These are phyloP conservation scores for Thozetella sp. DNA, from an alignment of 495 filamentous ascomycete genomes.

Conservation along the genomic window DNA sequence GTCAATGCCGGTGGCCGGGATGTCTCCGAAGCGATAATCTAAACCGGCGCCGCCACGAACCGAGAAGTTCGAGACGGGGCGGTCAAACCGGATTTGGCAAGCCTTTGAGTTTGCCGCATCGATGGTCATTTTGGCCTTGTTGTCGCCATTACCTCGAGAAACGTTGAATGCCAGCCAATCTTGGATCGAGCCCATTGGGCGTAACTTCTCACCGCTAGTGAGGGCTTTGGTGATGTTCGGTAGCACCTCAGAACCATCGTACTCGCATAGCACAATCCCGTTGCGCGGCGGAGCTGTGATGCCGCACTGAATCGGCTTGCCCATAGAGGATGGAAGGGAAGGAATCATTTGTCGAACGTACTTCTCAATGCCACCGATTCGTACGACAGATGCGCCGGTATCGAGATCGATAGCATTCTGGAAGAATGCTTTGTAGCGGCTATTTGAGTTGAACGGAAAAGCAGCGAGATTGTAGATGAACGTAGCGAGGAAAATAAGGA, in stretches of 20 bases:
- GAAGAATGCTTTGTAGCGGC: slow-evolving; percentile 81
- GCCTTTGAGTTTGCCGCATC: background rate
- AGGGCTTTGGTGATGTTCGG: background rate
- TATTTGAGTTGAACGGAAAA: slow-evolving; percentile 79
- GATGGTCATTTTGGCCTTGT: background rate
- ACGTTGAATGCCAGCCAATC: slow-evolving; percentile 5
- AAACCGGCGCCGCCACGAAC: slow-evolving; percentile 40
- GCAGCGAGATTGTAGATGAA: slow-evolving; percentile 80
- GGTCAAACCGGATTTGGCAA: slow-evolving; percentile 4
- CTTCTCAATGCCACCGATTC: slow-evolving; percentile 66
- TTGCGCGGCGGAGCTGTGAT: background rate
- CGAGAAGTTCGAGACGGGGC: slow-evolving; percentile 8
- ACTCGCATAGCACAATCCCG: background rate
- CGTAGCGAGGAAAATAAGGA: slow-evolving; percentile 70
- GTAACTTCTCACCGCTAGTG: background rate
- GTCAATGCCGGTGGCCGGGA: slow-evolving; percentile 16
- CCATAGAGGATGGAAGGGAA: slow-evolving; percentile 65
- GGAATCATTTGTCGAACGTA: slow-evolving; percentile 67
- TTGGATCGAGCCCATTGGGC: background rate
- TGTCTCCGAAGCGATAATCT: slow-evolving; percentile 65
- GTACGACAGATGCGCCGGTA: slow-evolving; percentile 66
- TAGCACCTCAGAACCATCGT: background rate
- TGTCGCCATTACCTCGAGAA: background rate
- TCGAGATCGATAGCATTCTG: slow-evolving; percentile 76
- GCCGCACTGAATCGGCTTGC: slow-evolving; percentile 57